phyloP scores from a whole-genome alignment of 305 asterid species.

The Fraxinus dipetala region DNA sequence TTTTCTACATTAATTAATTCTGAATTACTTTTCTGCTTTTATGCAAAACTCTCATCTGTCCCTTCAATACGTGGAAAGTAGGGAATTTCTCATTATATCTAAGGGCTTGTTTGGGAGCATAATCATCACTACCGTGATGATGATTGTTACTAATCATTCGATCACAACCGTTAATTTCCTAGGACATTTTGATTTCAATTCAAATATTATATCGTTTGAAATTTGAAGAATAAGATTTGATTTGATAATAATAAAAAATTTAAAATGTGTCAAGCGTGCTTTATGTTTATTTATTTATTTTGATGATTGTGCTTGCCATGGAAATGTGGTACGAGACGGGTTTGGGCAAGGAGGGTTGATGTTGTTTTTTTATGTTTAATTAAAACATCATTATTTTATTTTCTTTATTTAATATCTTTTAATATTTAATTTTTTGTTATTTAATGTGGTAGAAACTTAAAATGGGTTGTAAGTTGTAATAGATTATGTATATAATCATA shows the following conservation, averaged over 20 bases:
- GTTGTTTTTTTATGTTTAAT: background rate
- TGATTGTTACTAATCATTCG: background rate
- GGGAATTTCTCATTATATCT: conserved; percentile 18
- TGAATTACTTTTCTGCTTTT: background rate
- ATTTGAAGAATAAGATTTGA: background rate
- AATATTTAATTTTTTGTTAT: background rate
- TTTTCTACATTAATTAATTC: background rate
- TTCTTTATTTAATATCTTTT: background rate
- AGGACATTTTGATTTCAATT: conserved; percentile 4
- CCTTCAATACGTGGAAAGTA: conserved; percentile 7
- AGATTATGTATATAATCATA: conserved; percentile 78
- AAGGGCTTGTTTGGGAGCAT: conserved; percentile 27
- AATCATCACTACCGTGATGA: conserved; percentile 27
- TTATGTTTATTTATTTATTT: background rate
- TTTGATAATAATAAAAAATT: background rate
- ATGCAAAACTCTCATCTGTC: conserved; percentile 14
- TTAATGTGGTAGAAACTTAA: background rate
- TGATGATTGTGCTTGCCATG: background rate
- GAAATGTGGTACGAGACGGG: background rate
- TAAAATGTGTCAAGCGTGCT: background rate
- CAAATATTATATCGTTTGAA: background rate
- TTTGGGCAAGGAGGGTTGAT: background rate
- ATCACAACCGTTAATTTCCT: background rate
- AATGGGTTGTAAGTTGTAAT: conserved; percentile 13
- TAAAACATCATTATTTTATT: too few species aligned